Evolutionary conservation across 495 filamentous ascomycete genomes (phyloP), one percentile per base, ranked within the genome.

Genomic region (Daldinia decipiens): DNA sequence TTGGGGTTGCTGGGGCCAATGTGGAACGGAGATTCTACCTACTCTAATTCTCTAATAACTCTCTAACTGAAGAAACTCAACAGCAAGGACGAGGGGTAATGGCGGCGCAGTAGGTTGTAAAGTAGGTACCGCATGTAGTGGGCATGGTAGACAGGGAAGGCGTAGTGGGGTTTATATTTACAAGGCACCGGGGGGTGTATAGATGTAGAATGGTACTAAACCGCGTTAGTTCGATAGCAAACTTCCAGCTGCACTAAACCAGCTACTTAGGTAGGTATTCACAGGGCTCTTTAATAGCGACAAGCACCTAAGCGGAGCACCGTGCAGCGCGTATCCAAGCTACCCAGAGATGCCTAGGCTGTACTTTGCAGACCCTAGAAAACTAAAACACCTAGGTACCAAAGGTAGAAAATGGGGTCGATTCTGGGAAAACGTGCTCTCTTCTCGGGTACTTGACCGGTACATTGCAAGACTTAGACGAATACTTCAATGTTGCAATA

Each of bases 181-280:
- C 55, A 65, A 31, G 64, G 50, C 50, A 62, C 40, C 62, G 62
- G 64, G 59, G 69, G 54, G 70, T 61, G 60, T 68, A 36, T 68
- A 65, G 57, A 59, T 66, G 56, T 47, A 47, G 43, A 47, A 47
- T 47, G 43, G 24, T 59, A 59, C 56, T 62, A 29, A 64, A 57
- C 63, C 26, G 69, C 69, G 64, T 72, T 59, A 67, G 64, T 50
- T 61, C 56, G 34, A 51, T 36, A 70, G 61, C 67, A 70, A 70
- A 70, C 58, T 65, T 70, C 26, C 40, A 56, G 32, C 52, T 62
- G 61, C 55, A 61, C 67, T 65, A 70, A 70, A 70, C 21, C 19
- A 51, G 55, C 34, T 36, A 47, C 38, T 62, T 65, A 62, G 3
- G 34, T 36, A 36, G 34, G 34, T 13, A 8, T 59, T 67, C 40